These are phyloP conservation scores for Wickerhamomyces chaumierensis DNA, from an alignment of 805 yeast species.

Conservation along the genomic window DNA sequence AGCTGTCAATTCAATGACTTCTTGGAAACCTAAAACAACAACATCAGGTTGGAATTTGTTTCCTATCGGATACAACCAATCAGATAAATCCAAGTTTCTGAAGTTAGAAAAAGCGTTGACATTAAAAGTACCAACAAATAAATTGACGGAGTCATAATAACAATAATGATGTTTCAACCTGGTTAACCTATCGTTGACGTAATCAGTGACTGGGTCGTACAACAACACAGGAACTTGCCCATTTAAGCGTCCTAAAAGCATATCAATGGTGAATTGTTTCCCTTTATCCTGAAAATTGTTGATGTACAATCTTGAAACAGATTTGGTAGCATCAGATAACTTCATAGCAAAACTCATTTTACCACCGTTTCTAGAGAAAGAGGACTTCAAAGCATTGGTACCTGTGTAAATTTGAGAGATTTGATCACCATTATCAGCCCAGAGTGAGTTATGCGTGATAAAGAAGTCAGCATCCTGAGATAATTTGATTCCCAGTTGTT, in stretches of 20 bases:
- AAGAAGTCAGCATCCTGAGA: conserved; percentile 42
- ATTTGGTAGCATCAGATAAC: conserved; percentile 91
- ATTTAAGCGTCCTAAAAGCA: conserved; percentile 70
- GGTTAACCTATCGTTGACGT: conserved; percentile 53
- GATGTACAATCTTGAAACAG: conserved; percentile 89
- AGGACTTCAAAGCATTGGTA: conserved; percentile 91
- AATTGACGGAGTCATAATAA: conserved; percentile 41
- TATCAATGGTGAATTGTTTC: conserved; percentile 83
- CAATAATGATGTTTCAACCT: conserved; percentile 38
- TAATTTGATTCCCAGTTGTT: conserved; percentile 26
- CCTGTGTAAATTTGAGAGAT: conserved; percentile 94
- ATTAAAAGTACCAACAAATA: conserved; percentile 81
- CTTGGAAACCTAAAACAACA: conserved; percentile 88
- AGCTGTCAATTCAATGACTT: conserved; percentile 85
- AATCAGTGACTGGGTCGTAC: conserved; percentile 83
- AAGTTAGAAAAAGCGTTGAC: conserved; percentile 54
- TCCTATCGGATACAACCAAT: conserved; percentile 78
- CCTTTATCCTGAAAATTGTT: conserved; percentile 90
- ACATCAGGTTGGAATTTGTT: conserved; percentile 55
- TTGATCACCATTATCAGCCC: conserved; percentile 99
- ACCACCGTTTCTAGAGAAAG: conserved; percentile 79
- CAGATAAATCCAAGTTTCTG: conserved; percentile 42
- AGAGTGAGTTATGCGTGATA: conserved; percentile 69
- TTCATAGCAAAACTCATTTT: conserved; percentile 97
- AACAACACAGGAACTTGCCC: conserved; percentile 61